These are phyloP conservation scores for Hypoxylon sp. DNA, from an alignment of 2,329 filamentous ascomycete genomes.

Conservation along the genomic window DNA sequence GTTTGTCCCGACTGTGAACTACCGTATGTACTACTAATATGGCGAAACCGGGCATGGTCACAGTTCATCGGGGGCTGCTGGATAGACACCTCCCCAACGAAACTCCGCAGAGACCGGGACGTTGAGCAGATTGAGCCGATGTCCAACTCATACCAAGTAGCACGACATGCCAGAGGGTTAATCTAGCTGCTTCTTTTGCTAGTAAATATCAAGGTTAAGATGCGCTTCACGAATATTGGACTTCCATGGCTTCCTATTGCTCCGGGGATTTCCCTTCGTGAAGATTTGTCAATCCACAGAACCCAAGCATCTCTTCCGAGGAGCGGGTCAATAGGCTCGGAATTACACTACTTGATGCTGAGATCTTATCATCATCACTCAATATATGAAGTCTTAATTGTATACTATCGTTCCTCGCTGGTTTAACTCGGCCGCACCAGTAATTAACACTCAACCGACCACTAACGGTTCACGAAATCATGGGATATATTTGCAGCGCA, in stretches of 20 bases:
- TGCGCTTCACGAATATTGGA: not conserved
- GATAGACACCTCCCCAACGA: constrained; percentile 30
- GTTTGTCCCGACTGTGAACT: constrained; percentile 39
- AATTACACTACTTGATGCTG: not conserved
- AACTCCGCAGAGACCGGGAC: constrained; percentile 7
- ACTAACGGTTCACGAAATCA: too few species aligned
- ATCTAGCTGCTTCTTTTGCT: constrained; percentile 19
- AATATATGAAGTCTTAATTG: not conserved
- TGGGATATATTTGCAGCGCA: too few species aligned
- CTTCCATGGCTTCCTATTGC: not conserved
- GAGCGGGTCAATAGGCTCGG: not conserved
- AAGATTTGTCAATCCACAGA: not conserved
- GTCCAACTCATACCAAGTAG: not conserved
- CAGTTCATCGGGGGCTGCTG: constrained; percentile 35
- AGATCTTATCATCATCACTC: not conserved
- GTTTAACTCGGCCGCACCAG: not conserved
- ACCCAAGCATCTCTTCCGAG: not conserved
- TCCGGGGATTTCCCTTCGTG: not conserved
- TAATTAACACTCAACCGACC: too few species aligned
- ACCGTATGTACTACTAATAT: constrained; percentile 46
- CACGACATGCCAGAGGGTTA: not conserved
- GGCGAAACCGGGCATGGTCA: constrained; percentile 29
- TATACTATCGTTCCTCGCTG: not conserved
- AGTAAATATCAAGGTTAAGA: constrained; percentile 21
- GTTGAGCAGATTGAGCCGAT: constrained; percentile 4